phyloP scores from a whole-genome alignment of 164 flowering plant genomes.

The Dillenia suffruticosa region DNA sequence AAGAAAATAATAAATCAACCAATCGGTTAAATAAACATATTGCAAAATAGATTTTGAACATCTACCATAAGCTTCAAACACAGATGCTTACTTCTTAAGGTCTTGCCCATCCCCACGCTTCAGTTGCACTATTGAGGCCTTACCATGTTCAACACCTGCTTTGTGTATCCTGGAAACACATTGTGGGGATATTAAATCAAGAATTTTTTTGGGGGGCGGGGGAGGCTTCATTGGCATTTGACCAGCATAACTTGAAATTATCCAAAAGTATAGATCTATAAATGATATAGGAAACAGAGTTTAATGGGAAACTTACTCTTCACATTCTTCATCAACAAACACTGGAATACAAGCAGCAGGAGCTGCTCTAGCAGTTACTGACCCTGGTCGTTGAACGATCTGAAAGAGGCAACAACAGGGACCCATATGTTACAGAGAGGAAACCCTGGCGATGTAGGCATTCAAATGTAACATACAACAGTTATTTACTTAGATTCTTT shows the following conservation, averaged over 20 bases:
- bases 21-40: neutral
- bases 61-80: neutral
- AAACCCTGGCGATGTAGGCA: too few relatives aligned
- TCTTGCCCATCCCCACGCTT: constrained; percentile 43
- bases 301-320: constrained; percentile 42
- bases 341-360: constrained; percentile 54
- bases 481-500: neutral
- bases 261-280: neutral
- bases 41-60: too few relatives aligned
- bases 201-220: neutral
- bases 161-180: neutral
- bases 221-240: neutral
- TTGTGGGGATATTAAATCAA: neutral
- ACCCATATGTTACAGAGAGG: neutral
- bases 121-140: neutral
- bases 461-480: neutral
- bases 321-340: constrained; percentile 83
- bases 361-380: constrained; percentile 30
- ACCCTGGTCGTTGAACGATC: constrained; percentile 55
- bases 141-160: too few relatives aligned
- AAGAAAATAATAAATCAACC: neutral
- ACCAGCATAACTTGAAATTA: neutral
- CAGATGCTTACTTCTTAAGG: constrained; percentile 51
- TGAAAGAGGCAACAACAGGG: constrained; percentile 16
- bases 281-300: neutral